These are phyloP conservation scores for Cladosporium sp. DNA, from an alignment of 2,329 filamentous ascomycete species.

Conservation along the genomic window DNA sequence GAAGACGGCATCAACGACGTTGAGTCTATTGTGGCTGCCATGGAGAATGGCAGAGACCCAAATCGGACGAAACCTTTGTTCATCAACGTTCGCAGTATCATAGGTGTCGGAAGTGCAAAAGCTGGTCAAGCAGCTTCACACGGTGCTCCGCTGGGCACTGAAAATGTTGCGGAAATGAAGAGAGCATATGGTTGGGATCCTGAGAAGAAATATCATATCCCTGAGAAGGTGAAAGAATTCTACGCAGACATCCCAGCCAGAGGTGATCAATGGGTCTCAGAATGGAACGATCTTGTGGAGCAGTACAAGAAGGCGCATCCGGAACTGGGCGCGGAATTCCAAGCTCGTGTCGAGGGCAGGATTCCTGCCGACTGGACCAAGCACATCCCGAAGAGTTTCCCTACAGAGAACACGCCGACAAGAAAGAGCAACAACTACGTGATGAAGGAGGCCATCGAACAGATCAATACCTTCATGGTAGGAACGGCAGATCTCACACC, in stretches of 20 bases:
- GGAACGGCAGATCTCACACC: constrained; percentile 36
- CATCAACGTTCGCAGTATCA: constrained; percentile 54
- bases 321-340: constrained; percentile 49
- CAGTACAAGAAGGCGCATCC: constrained; percentile 39
- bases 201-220: constrained; percentile 32
- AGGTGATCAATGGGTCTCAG: constrained; percentile 44
- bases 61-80: constrained; percentile 47
- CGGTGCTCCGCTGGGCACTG: constrained; percentile 53
- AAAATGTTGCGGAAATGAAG: constrained; percentile 56
- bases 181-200: constrained; percentile 47
- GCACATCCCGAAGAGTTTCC: constrained; percentile 47
- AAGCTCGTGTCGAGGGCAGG: constrained; percentile 45
- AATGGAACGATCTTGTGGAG: constrained; percentile 47
- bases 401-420: constrained; percentile 46
- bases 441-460: constrained; percentile 33
- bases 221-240: constrained; percentile 48
- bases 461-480: constrained; percentile 32
- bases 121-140: constrained; percentile 54
- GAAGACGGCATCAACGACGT: constrained; percentile 53
- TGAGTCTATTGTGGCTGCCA: constrained; percentile 44
- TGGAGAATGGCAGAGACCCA: constrained; percentile 35
- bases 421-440: constrained; percentile 48
- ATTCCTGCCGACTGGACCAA: constrained; percentile 47
- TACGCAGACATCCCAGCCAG: constrained; percentile 46
- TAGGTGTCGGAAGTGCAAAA: constrained; percentile 49